These are phyloP conservation scores for Coccinonectria pachysandricola DNA, from an alignment of 2,329 filamentous ascomycete species.

Conservation along the genomic window DNA sequence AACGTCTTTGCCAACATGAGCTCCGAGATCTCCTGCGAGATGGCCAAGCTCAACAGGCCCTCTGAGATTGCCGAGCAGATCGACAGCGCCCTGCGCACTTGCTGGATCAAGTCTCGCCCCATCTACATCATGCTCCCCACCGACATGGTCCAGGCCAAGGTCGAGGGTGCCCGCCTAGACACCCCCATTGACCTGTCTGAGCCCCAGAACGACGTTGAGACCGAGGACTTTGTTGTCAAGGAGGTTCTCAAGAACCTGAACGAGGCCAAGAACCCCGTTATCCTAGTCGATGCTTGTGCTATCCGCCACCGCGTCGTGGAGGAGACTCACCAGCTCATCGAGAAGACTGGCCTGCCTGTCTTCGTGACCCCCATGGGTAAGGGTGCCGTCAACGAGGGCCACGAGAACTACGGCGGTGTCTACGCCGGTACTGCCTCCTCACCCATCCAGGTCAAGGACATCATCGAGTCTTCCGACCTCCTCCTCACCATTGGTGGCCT, in stretches of 20 bases:
- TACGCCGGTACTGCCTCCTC: slow-evolving; percentile 73
- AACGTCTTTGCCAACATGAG: slow-evolving; percentile 76
- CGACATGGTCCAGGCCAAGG: slow-evolving; percentile 66
- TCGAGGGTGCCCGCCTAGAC: slow-evolving; percentile 64
- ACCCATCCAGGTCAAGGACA: slow-evolving; percentile 48
- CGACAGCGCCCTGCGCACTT: slow-evolving; percentile 66
- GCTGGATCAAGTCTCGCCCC: slow-evolving; percentile 62
- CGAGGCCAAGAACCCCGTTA: slow-evolving; percentile 61
- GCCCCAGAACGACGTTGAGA: slow-evolving; percentile 55
- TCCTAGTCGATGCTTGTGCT: slow-evolving; percentile 76
- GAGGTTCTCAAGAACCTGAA: slow-evolving; percentile 65
- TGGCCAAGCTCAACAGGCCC: slow-evolving; percentile 61
- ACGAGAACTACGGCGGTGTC: slow-evolving; percentile 70
- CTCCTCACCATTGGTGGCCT: slow-evolving; percentile 60
- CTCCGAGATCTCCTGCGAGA: slow-evolving; percentile 57
- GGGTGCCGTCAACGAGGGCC: slow-evolving; percentile 66
- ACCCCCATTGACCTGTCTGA: slow-evolving; percentile 57
- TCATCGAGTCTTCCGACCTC: slow-evolving; percentile 59
- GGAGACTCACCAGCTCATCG: slow-evolving; percentile 63
- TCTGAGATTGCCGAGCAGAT: slow-evolving; percentile 63
- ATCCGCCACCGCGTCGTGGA: slow-evolving; percentile 63
- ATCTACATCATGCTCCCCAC: slow-evolving; percentile 79
- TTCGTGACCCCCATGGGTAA: slow-evolving; percentile 92
- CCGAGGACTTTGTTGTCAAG: slow-evolving; percentile 74
- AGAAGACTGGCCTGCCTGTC: slow-evolving; percentile 64